Percentiles rank a stretch among this genome's conserved stretches.
Evolutionary conservation across 1,284 basidiomycete species (phyloP).

Genomic region (Flammula alnicola): DNA sequence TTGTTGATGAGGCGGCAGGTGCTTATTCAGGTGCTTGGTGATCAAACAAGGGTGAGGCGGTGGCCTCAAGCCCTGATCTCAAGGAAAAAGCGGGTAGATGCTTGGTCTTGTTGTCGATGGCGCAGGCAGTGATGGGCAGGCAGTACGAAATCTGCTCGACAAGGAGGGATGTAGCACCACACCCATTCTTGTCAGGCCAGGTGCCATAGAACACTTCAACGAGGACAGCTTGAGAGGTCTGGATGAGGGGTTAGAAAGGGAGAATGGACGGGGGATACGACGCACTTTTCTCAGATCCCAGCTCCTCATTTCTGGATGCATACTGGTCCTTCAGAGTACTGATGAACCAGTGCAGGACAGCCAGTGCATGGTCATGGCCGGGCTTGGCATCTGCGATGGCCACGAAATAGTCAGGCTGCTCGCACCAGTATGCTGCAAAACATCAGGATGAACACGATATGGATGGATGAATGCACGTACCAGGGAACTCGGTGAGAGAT

Average conservation of each 20-base stretch:
- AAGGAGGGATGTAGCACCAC: slow-evolving; percentile 83
- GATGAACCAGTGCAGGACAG: slow-evolving; percentile 91
- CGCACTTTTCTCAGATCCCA: slow-evolving; percentile 95
- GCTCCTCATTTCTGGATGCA: slow-evolving; percentile 89
- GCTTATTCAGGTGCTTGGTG: too few relatives aligned
- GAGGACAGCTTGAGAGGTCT: slow-evolving; percentile 96
- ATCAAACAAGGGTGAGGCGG: too few relatives aligned
- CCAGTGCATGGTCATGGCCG: slow-evolving; percentile 73
- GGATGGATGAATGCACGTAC: slow-evolving; percentile 41
- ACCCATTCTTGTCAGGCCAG: slow-evolving; percentile 85
- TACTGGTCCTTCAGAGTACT: slow-evolving; percentile 95
- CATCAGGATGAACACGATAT: slow-evolving; percentile 8
- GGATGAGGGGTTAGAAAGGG: slow-evolving; percentile 17
- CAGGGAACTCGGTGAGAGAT: slow-evolving; percentile 87
- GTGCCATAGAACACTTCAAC: slow-evolving; percentile 93
- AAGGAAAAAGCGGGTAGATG: slow-evolving; percentile 89
- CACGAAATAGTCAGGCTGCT: slow-evolving; percentile 84
- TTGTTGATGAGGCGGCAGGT: too few relatives aligned
- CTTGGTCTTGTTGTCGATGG: slow-evolving; percentile 84
- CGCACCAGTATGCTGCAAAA: slow-evolving; percentile 85
- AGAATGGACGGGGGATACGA: slow-evolving; percentile 17
- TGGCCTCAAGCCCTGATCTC: too few relatives aligned
- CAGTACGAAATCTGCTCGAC: slow-evolving; percentile 99
- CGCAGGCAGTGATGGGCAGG: slow-evolving; percentile 87
- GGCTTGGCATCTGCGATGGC: slow-evolving; percentile 79